Percentiles rank a stretch among this genome's conserved stretches.
Conservation (phyloP, 2,329 filamentous ascomycete genomes). For the Hymenoscyphus albidus region DNA sequence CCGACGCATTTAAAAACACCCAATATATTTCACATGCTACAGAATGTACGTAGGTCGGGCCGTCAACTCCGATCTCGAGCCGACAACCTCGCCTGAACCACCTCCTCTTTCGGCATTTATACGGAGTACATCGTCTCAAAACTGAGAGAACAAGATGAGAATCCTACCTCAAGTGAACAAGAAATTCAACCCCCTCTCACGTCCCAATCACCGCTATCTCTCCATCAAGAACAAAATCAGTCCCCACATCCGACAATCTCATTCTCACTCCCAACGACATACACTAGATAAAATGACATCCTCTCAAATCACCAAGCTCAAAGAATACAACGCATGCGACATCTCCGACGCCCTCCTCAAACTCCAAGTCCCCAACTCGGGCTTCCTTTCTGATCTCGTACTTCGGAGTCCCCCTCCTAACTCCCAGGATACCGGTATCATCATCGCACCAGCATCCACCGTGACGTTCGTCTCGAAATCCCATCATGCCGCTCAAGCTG, state of each 20-base stretch:
- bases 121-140: neutral
- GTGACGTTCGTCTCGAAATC: slow-evolving; percentile 51
- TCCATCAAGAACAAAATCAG: neutral
- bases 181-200: neutral
- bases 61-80: neutral
- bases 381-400: slow-evolving; percentile 58
- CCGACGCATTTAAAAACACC: too few relatives aligned
- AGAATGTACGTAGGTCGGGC: neutral
- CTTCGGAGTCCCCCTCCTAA: slow-evolving; percentile 31
- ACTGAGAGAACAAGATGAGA: neutral
- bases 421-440: slow-evolving; percentile 17
- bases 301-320: slow-evolving; percentile 21
- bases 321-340: slow-evolving; percentile 49
- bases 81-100: neutral
- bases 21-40: neutral
- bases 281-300: neutral
- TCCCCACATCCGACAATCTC: neutral
- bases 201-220: neutral
- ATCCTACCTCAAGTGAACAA: neutral
- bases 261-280: neutral
- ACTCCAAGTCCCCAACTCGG: slow-evolving; percentile 61
- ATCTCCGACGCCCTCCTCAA: slow-evolving; percentile 71
- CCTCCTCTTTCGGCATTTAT: neutral
- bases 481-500: slow-evolving; percentile 22
- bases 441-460: slow-evolving; percentile 52